phyloP scores from a whole-genome alignment of 2,329 filamentous ascomycete species.

The Fusarium chlamydosporum region DNA sequence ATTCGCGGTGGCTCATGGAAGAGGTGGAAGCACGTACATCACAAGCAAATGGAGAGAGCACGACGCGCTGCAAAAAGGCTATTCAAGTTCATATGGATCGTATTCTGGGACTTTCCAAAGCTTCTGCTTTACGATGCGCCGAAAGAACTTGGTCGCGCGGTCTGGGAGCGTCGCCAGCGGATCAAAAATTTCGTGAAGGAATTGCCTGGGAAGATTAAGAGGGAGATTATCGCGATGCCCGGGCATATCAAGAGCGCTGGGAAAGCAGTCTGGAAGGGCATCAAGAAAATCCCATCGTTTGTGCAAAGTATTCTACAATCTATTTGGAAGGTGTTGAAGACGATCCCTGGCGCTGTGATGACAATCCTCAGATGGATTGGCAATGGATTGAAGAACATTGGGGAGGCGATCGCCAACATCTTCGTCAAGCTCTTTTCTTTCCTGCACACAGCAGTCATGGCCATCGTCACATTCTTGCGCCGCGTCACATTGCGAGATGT shows the following conservation, averaged over 20 bases:
- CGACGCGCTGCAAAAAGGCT: constrained; percentile 47
- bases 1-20: constrained; percentile 57
- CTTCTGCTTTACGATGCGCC: constrained; percentile 51
- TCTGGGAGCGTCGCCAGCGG: constrained; percentile 48
- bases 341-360: constrained; percentile 45
- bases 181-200: constrained; percentile 50
- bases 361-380: constrained; percentile 52
- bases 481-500: constrained; percentile 59
- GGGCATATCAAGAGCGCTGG: constrained; percentile 19
- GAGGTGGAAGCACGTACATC: constrained; percentile 56
- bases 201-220: constrained; percentile 50
- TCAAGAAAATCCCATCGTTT: constrained; percentile 43
- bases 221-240: constrained; percentile 38
- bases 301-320: constrained; percentile 18
- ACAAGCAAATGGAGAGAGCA: constrained; percentile 49
- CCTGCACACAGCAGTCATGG: constrained; percentile 55
- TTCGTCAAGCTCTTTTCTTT: constrained; percentile 52
- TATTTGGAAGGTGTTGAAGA: constrained; percentile 44
- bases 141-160: constrained; percentile 26
- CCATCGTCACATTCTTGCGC: constrained; percentile 55
- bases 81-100: constrained; percentile 41
- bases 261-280: constrained; percentile 30
- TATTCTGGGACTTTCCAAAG: constrained; percentile 53
- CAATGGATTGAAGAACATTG: constrained; percentile 48
- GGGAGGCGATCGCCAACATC: constrained; percentile 47